Conservation (phyloP, 352 stramenopile species). For the Blastocystis sp. region DNA sequence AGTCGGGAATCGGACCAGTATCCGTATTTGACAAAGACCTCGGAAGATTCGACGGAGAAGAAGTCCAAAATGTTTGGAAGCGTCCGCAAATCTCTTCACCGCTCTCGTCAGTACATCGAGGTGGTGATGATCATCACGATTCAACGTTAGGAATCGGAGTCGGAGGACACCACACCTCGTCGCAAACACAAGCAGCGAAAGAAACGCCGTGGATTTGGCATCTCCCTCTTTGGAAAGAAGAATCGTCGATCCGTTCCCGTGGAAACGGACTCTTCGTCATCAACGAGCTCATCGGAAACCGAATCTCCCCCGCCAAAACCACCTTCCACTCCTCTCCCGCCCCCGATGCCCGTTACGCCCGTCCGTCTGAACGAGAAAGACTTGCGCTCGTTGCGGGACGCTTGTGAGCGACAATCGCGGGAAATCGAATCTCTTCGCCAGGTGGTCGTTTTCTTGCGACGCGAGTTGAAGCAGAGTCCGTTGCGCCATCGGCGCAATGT, state of each 20-base stretch:
- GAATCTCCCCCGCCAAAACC: not conserved
- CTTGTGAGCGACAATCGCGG: not conserved
- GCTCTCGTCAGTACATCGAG: not conserved
- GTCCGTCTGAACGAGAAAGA: not conserved
- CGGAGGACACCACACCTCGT: not conserved
- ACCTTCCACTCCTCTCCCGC: not conserved
- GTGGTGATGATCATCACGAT: not conserved
- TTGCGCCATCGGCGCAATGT: not conserved
- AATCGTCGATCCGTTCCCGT: not conserved
- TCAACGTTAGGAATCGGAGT: not conserved
- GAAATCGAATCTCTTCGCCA: not conserved
- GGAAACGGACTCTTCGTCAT: too few relatives aligned
- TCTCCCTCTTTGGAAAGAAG: constrained; percentile 31
- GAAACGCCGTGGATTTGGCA: constrained; percentile 15
- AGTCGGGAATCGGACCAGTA: too few relatives aligned
- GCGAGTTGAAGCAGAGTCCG: not conserved
- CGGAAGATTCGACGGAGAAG: too few relatives aligned
- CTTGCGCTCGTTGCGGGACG: not conserved
- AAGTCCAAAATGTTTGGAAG: not conserved
- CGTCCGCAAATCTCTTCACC: not conserved
- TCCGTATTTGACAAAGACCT: too few relatives aligned
- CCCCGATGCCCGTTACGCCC: not conserved
- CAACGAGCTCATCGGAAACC: not conserved
- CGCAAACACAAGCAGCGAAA: not conserved
- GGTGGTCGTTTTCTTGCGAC: not conserved